Conservation (phyloP, 2,329 filamentous ascomycete species). For the Fusarium irregulare region DNA sequence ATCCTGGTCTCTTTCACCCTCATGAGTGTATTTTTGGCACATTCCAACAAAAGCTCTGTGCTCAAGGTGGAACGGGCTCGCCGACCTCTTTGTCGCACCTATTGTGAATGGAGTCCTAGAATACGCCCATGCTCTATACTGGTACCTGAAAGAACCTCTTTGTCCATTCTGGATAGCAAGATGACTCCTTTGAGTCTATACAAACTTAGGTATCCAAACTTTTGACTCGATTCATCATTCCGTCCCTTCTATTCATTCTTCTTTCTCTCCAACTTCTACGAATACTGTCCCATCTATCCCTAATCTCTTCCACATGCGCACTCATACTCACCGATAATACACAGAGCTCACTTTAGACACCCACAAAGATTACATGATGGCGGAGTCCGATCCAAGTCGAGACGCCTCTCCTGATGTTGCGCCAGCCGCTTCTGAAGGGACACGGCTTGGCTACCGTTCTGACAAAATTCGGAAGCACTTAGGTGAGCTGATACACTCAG, state of each 20-base stretch:
- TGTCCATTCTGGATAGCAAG: conserved; percentile 20
- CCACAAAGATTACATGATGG: conserved; percentile 9
- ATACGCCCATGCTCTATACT: conserved; percentile 10
- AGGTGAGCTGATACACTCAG: neutral
- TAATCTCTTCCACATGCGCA: neutral
- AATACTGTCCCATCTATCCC: neutral
- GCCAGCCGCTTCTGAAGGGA: neutral
- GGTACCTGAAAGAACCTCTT: neutral
- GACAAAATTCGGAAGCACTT: conserved; percentile 17
- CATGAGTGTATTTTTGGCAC: conserved; percentile 4
- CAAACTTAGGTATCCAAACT: neutral
- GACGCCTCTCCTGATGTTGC: neutral
- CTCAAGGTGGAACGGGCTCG: conserved; percentile 5
- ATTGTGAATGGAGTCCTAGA: conserved; percentile 13
- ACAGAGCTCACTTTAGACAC: neutral
- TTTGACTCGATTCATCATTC: conserved; percentile 6
- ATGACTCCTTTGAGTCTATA: conserved; percentile 5
- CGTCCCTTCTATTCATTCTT: neutral
- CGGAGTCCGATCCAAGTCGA: neutral
- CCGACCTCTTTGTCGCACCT: conserved; percentile 41
- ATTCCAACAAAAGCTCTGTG: neutral
- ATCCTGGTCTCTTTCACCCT: neutral
- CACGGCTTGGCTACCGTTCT: neutral
- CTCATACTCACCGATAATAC: neutral
- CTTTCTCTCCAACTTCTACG: neutral